Conservation (phyloP, 2,329 filamentous ascomycete genomes). For the Fusarium humuli region DNA sequence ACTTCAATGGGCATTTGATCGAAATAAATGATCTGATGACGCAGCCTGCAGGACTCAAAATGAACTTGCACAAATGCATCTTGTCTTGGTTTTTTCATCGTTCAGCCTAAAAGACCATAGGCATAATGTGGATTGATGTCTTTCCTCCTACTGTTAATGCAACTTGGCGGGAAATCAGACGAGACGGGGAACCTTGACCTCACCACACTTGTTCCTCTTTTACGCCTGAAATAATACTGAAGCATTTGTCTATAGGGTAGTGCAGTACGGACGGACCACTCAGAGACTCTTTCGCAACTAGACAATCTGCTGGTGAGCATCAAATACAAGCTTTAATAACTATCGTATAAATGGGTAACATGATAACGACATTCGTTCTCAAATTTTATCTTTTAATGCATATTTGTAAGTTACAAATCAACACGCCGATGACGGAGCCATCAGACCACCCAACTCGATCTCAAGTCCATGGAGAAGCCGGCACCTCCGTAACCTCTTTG, state of each 20-base stretch:
- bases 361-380: not conserved
- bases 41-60: not conserved
- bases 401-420: not conserved
- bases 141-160: not conserved
- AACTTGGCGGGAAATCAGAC: not conserved
- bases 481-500: constrained; percentile 21
- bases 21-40: not conserved
- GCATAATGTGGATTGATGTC: not conserved
- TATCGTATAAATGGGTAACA: not conserved
- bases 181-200: not conserved
- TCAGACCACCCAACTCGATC: constrained; percentile 9
- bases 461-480: constrained; percentile 20
- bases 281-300: constrained; percentile 4
- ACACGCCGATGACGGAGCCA: constrained; percentile 42
- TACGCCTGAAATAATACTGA: not conserved
- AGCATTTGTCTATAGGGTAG: not conserved
- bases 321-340: not conserved
- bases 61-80: not conserved
- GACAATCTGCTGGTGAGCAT: not conserved
- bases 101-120: not conserved
- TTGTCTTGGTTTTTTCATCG: not conserved
- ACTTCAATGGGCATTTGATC: not conserved
- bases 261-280: not conserved
- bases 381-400: not conserved
- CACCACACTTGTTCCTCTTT: not conserved